Evolutionary conservation across 2,329 filamentous ascomycete genomes (phyloP).

Genomic region (Pseudopithomyces chartarum): DNA sequence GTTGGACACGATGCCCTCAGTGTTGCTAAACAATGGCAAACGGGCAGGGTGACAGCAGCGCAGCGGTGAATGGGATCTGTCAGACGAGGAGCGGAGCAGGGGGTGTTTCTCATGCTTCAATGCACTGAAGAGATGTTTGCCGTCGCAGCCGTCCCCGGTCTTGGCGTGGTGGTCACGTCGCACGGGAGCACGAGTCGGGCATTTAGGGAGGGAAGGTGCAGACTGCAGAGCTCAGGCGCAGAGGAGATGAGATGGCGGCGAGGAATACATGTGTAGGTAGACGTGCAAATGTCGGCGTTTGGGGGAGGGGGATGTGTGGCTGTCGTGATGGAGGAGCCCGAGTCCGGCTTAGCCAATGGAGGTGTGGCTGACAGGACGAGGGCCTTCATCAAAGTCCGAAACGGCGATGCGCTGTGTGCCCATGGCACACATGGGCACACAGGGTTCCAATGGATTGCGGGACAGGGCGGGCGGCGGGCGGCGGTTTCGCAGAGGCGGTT

Average conservation of each 20-base stretch:
- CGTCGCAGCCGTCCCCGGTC: neutral
- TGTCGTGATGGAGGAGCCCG: no score
- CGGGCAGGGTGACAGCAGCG: neutral
- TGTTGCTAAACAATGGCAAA: neutral
- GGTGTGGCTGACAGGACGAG: neutral
- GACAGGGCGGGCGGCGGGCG: slow-evolving; percentile 1
- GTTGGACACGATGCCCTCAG: neutral
- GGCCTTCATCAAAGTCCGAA: slow-evolving; percentile 20
- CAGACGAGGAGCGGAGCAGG: no score
- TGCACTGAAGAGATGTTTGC: neutral
- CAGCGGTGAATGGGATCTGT: neutral
- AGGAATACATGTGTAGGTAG: no score
- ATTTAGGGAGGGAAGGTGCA: no score
- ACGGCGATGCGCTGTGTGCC: slow-evolving; percentile 3
- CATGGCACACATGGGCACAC: neutral
- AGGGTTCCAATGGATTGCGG: slow-evolving; percentile 1
- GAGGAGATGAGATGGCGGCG: no score
- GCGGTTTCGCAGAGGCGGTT: neutral
- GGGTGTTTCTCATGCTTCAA: neutral
- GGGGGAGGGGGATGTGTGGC: neutral
- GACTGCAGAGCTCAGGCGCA: no score
- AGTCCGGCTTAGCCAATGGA: neutral
- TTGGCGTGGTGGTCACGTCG: neutral
- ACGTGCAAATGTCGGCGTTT: no score
- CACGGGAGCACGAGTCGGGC: neutral